Percentiles rank a stretch among this genome's conserved stretches.
phyloP scores from a whole-genome alignment of 2,329 filamentous ascomycete genomes.

The Trichothecium sympodiale region DNA sequence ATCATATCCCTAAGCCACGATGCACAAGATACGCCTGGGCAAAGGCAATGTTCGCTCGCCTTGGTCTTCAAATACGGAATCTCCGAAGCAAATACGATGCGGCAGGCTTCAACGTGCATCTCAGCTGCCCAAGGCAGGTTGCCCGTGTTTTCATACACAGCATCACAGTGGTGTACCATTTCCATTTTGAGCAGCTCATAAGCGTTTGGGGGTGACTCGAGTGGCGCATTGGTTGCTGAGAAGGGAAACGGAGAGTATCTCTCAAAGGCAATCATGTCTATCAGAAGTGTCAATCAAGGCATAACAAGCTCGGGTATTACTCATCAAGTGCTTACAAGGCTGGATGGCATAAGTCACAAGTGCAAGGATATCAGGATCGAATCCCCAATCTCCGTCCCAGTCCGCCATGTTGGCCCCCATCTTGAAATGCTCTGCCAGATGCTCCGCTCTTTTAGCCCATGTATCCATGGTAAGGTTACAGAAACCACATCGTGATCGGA shows the following conservation, averaged over 20 bases:
- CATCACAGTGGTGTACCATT: slow-evolving; percentile 16
- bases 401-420: slow-evolving; percentile 28
- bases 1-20: slow-evolving; percentile 17
- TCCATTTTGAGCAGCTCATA: slow-evolving; percentile 26
- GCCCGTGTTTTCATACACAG: slow-evolving; percentile 10
- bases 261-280: slow-evolving; percentile 11
- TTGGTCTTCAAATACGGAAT: slow-evolving; percentile 4
- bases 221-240: slow-evolving; percentile 8
- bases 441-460: slow-evolving; percentile 25
- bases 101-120: slow-evolving; percentile 15
- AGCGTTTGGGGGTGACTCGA: slow-evolving; percentile 10
- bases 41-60: not conserved
- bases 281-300: not conserved
- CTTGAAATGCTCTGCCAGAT: slow-evolving; percentile 31
- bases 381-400: slow-evolving; percentile 32
- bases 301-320: not conserved
- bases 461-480: slow-evolving; percentile 22
- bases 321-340: slow-evolving; percentile 19
- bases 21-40: not conserved
- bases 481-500: slow-evolving; percentile 30
- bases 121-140: slow-evolving; percentile 9
- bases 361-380: slow-evolving; percentile 21
- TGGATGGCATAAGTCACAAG: slow-evolving; percentile 30
- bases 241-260: slow-evolving; percentile 12
- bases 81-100: slow-evolving; percentile 16